Conservation (phyloP, 805 yeast species). For the Lipomyces yamadae region DNA sequence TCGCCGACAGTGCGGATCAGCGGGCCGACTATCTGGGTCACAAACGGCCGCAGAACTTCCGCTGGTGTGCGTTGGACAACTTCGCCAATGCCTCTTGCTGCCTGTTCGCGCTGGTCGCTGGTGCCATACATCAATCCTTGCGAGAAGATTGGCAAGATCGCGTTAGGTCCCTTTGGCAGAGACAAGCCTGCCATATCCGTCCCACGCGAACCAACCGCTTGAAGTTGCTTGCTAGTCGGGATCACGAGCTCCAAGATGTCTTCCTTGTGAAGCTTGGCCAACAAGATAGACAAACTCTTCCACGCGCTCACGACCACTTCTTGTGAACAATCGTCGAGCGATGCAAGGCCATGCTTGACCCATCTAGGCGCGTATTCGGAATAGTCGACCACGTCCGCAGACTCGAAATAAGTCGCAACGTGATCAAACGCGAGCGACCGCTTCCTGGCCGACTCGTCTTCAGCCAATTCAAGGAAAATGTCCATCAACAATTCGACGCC, state of each 20-base stretch:
- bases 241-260: constrained; percentile 74
- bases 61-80: constrained; percentile 81
- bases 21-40: constrained; percentile 95
- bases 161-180: constrained; percentile 78
- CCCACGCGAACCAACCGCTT: constrained; percentile 63
- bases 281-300: constrained; percentile 66
- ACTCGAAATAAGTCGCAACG: constrained; percentile 70
- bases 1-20: constrained; percentile 97
- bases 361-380: constrained; percentile 71
- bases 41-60: constrained; percentile 74
- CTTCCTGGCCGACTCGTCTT: constrained; percentile 70
- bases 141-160: constrained; percentile 86
- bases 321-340: constrained; percentile 71
- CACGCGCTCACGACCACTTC: constrained; percentile 68
- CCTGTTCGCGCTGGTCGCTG: constrained; percentile 76
- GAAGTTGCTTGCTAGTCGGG: constrained; percentile 78
- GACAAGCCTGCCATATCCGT: constrained; percentile 73
- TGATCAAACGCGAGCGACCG: constrained; percentile 68
- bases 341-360: constrained; percentile 67
- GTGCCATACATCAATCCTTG: constrained; percentile 96
- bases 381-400: constrained; percentile 66
- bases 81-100: constrained; percentile 90
- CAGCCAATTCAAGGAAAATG: constrained; percentile 74
- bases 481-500: constrained; percentile 86
- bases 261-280: constrained; percentile 75